Base-by-base conservation (phyloP, 768 basidiomycete species). In the Holtermanniella nyarrowii region DNA sequence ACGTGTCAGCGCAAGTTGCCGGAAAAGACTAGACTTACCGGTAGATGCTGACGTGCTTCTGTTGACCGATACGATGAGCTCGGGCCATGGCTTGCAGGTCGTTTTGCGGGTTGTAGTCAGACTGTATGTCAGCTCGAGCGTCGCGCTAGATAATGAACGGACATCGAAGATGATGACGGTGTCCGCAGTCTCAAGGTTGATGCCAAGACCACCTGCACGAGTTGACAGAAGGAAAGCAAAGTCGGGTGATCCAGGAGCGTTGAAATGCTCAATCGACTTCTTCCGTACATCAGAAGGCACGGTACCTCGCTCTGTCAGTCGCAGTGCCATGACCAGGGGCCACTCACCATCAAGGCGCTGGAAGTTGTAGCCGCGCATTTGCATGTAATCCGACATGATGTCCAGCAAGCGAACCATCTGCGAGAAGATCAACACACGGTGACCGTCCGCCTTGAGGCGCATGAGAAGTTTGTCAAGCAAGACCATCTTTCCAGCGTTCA, bases 1-100 rank as follows among this genome's bases (percentile, higher is more conserved):
- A 23, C 26, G 5, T 44, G 22, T 22, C 0, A 26, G 40, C 25
- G 20, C 16, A 18, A 31, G 13, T 12, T 11, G 18, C 22, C 18
- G 18, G 21, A 24, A 2, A 2, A 42, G 20, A 2, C 11, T 39
- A 26, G 3, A 39, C 51, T 11, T 27, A 56, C 23, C 93, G 85
- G 72, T 97, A 97, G 44, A 99, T 95, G 67, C 83, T 96, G 63
- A 99, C 95, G 73, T 99, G 95, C 31, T 85, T 86, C 75, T 97
- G 96, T 72, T 97, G 95, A 3, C 95, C 95, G 65, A 99, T 97
- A 54, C 95, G 86, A 75, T 99, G 95, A 0, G 95, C 95, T 55
- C 95, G 84, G 50, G 95, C 95, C 95, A 97, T 97, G 2, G 95
- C 95, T 73, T 97, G 93, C 55, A 99, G 73, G 68, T 97, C 95